Evolutionary conservation across 2,329 filamentous ascomycete species (phyloP), one percentile per base, ranked within the genome.

Genomic region (Paracoccidioides lutzii): DNA sequence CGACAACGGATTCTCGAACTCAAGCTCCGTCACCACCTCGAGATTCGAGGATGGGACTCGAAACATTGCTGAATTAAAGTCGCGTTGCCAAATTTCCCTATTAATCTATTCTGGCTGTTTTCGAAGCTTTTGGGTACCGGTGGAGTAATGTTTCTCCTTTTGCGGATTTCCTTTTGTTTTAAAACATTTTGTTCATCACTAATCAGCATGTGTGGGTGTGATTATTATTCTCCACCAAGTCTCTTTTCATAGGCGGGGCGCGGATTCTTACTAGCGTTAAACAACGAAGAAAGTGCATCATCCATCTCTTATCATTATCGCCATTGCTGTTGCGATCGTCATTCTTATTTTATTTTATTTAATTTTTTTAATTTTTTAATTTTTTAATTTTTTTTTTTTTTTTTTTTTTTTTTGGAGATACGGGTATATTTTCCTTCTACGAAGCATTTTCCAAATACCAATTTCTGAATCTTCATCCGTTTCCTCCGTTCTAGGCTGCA

Each of bases 31-130:
- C 66, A 49, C 56, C 65, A 33, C 48, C 60, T 50, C 68, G 70
- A 33, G 71, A 73, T 58, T 68, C 66, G 28, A 68, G 71, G 15
- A 73, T 73, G 69, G 69, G 70, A 33, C 62, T 73, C 40, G 60
- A 67, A 55, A 69, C 65, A 22, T 60, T 73, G 48, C 63, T 73
- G 40, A 73, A 73, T 57, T 72, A 61, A 67, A 57, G 5, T 12
- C 45, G 9, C 35, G n/a, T 22, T 51, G 7, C 46, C 9, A 28
- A 40, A 30, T 30, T 15, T 30, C 12, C 5, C 10, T 8, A 7
- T 40, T 22, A 30, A 46, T 32, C 22, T 30, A 2, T 10, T 28
- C 30, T 37, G 32, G n/a, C 46, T 37, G 12, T 30, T 40, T 51
- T 37, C n/a, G 9, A 40, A 51, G 40, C 5, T 35, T 51, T 51